Evolutionary conservation across 768 basidiomycete genomes (phyloP), one percentile per base, ranked within the genome.

Genomic region (Boletus eberwhitei): DNA sequence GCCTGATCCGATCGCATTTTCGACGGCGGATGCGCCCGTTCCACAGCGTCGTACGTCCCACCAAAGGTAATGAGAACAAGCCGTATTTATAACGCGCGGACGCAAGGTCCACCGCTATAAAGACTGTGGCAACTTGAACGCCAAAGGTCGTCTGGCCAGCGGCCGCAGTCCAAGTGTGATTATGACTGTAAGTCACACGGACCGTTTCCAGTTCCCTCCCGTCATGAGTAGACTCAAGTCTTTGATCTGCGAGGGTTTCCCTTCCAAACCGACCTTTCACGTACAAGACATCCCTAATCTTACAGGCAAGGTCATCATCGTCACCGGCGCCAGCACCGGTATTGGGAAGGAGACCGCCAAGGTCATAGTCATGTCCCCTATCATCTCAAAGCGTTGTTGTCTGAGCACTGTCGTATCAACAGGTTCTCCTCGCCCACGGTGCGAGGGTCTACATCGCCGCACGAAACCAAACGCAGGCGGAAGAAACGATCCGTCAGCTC

Each of bases 361-460:
- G 45, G 63, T 68, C 9, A 26, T 45, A 35, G 19, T 5, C 19
- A 0, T 7, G 8, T 16, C 24, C n/a, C 16, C 45, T 46, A n/a
- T 29, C 13, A 3, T 17, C 17, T 11, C 26, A 5, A 31, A n/a
- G n/a, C n/a, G 29, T 42, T 14, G 17, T 35, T 11, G 16, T 13
- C 4, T 11, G 22, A 9, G 9, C 19, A 17, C 19, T 12, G 17
- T 39, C 2, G 0, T 17, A 12, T 21, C 36, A 34, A 26, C 26
- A 65, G 64, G 62, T 51, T 34, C 61, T 73, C 35, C 64, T 75
- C n/a, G 16, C 50, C 9, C 63, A 66, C n/a, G 59, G 67, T 11
- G 72, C 74, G 0, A 71, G 59, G 14, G 75, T 77, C 22, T 76
- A 77, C 59, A 50, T 77, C 8, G 71, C 70, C 13, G 59, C 66